Evolutionary conservation across 768 basidiomycete genomes (phyloP), one percentile per base, ranked within the genome.

Genomic region (Kwoniella dejecticola): DNA sequence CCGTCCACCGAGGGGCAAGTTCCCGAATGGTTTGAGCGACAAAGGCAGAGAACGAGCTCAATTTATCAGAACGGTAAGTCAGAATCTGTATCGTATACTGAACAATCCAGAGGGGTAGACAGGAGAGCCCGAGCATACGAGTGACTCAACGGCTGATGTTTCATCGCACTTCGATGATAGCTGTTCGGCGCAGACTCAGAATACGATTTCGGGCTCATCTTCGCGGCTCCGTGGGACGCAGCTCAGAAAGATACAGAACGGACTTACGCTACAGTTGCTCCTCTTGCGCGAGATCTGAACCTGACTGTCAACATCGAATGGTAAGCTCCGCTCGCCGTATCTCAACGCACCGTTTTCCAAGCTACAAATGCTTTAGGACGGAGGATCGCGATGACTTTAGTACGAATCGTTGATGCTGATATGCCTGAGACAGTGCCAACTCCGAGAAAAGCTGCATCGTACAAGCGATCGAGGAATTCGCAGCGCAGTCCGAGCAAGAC

Each of bases 251-350:
- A 66, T 7, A 54, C 58, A 5, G 68, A 70, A 33, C 30, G 68
- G 45, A 70, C 68, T 17, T 70, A 61, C 54, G 66, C 66, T 1
- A 70, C 68, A n/a, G 68, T 70, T 27, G 54, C 62, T 0, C 68
- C 68, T 8, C 50, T 70, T 8, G 68, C 68, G 5, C 15, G 52
- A 27, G 62, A 67, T 42, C 52, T 69, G 15, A 59, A 49, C 3
- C 44, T 69, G 10, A 50, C 52, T 3, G 61, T 68, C 38, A 50
- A 64, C 38, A 69, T 66, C 29, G 45, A 24, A 4, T 69, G 64
- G 67, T 69, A 44, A 58, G 64, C 40, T n/a, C n/a, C n/a, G n/a
- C n/a, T n/a, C n/a, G n/a, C n/a, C n/a, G n/a, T n/a, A n/a, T n/a
- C n/a, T n/a, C n/a, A n/a, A n/a, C n/a, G n/a, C n/a, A n/a, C n/a